A percentile compares a stretch with the other conserved stretches of the same genome.
These are phyloP conservation scores for Stephania japonica DNA, from an alignment of 164 flowering plant genomes.

Conservation along the genomic window DNA sequence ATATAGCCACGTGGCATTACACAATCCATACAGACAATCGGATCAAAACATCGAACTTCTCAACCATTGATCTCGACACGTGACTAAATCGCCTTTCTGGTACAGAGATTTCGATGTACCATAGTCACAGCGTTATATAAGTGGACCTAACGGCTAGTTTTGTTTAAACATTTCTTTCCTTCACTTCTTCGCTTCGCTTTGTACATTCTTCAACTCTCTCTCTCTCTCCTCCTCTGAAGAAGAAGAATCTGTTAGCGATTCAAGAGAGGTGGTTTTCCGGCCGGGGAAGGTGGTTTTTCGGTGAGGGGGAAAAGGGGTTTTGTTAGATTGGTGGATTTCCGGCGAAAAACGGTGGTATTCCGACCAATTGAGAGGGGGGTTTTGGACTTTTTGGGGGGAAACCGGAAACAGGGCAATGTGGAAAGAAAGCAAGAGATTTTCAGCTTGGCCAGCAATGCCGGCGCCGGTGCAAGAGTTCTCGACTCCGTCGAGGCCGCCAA, in stretches of 20 bases:
- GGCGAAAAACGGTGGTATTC: too few species aligned
- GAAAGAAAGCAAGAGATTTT: constrained; percentile 9
- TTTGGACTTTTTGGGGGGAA: background rate
- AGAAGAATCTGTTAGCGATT: background rate
- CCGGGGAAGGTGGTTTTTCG: background rate
- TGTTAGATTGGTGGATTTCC: too few species aligned
- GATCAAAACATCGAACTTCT: too few species aligned
- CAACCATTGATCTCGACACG: background rate
- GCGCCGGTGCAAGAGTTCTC: background rate
- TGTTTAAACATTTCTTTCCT: background rate
- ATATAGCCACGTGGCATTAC: background rate
- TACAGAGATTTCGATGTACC: background rate
- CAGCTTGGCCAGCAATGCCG: constrained; percentile 19
- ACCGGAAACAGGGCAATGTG: constrained; percentile 9
- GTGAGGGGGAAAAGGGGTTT: background rate
- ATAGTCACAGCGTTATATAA: background rate
- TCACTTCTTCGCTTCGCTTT: background rate
- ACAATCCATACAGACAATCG: background rate
- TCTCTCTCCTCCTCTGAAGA: background rate
- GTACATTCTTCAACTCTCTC: background rate
- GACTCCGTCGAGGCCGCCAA: constrained; percentile 31
- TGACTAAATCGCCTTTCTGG: background rate
- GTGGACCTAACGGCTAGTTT: background rate
- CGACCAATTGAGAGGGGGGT: too few species aligned
- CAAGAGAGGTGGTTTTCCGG: background rate